phyloP scores from a whole-genome alignment of 2,329 filamentous ascomycete species.

The Fusarium keratoplasticum region DNA sequence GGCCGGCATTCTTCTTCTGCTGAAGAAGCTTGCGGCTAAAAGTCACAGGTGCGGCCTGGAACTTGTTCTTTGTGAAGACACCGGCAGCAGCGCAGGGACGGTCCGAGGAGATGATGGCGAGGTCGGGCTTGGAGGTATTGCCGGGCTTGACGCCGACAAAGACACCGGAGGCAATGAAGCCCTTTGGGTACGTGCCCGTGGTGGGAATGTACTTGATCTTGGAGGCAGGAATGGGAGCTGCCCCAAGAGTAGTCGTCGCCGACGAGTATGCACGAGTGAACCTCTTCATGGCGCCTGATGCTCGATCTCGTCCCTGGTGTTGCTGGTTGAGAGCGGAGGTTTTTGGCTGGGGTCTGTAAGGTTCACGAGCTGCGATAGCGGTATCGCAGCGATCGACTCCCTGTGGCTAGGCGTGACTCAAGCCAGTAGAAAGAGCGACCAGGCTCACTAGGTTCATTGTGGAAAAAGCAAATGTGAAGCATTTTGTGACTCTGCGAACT shows the following conservation, averaged over 20 bases:
- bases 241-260: slow-evolving; percentile 40
- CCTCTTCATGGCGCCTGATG: slow-evolving; percentile 45
- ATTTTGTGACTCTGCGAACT: background rate
- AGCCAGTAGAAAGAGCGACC: background rate
- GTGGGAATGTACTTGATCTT: slow-evolving; percentile 94
- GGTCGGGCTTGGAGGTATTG: slow-evolving; percentile 91
- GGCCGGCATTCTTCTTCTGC: slow-evolving; percentile 72
- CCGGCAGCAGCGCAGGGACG: slow-evolving; percentile 87
- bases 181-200: slow-evolving; percentile 87
- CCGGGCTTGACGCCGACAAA: slow-evolving; percentile 94
- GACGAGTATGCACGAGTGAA: slow-evolving; percentile 52
- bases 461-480: background rate
- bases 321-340: slow-evolving; percentile 16
- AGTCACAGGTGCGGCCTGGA: slow-evolving; percentile 94
- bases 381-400: slow-evolving; percentile 32
- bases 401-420: slow-evolving; percentile 19
- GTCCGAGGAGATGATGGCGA: slow-evolving; percentile 90
- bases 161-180: slow-evolving; percentile 87
- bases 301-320: slow-evolving; percentile 19
- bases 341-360: slow-evolving; percentile 29
- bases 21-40: slow-evolving; percentile 81
- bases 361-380: slow-evolving; percentile 32
- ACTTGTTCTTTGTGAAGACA: slow-evolving; percentile 98
- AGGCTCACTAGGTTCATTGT: background rate
- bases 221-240: slow-evolving; percentile 70